These are phyloP conservation scores for Phytophthora gonapodyides DNA, from an alignment of 352 stramenopile species.

Conservation along the genomic window DNA sequence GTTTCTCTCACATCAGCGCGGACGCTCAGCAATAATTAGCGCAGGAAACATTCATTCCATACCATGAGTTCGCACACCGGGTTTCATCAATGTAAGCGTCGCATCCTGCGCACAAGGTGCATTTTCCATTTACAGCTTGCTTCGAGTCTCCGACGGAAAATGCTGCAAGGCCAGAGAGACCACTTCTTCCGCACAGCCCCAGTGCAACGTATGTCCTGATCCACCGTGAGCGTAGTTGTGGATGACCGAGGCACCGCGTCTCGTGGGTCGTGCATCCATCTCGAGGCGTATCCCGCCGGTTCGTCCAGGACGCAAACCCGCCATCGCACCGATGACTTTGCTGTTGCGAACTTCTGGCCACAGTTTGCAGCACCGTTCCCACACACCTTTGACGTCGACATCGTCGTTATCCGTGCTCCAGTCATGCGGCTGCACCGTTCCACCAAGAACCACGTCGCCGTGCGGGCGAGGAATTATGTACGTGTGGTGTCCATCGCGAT, in stretches of 20 bases:
- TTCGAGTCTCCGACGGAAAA: conserved; percentile 1
- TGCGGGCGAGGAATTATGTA: conserved; percentile 70
- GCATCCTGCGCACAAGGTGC: no score
- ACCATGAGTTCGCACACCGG: no score
- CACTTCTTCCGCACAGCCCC: conserved; percentile 66
- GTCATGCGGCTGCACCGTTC: conserved; percentile 69
- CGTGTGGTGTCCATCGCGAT: conserved; percentile 52
- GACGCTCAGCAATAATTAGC: no score
- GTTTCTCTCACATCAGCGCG: no score
- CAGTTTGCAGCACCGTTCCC: conserved; percentile 49
- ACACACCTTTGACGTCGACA: conserved; percentile 49
- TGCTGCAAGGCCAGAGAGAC: conserved; percentile 38
- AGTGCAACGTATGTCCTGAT: conserved; percentile 74
- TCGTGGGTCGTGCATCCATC: conserved; percentile 39
- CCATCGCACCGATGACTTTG: conserved; percentile 43
- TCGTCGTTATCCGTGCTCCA: conserved; percentile 48
- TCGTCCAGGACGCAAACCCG: conserved; percentile 52
- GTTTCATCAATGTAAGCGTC: no score
- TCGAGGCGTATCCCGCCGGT: conserved; percentile 51
- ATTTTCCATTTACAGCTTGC: conserved; percentile 16
- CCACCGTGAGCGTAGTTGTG: conserved; percentile 76
- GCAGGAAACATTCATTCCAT: no score
- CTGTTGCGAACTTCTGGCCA: conserved; percentile 50
- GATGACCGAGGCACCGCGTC: conserved; percentile 51
- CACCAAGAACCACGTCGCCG: conserved; percentile 66